Evolutionary conservation across 2,329 filamentous ascomycete species (phyloP).

Genomic region (Aspergillus arachidicola): DNA sequence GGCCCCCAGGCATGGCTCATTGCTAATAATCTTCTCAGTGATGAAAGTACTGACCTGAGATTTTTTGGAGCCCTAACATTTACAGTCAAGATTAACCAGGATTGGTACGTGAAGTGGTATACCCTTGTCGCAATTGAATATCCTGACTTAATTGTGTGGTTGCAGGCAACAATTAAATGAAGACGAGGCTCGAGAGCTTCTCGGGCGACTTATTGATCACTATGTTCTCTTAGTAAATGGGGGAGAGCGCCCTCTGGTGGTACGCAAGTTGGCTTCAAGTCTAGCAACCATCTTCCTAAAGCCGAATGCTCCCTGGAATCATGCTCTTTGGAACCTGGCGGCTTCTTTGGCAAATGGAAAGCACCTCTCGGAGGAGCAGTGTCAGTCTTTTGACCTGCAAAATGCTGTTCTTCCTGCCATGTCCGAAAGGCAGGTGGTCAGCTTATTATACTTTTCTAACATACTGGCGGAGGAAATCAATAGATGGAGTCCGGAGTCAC

Average conservation of each 20-base stretch:
- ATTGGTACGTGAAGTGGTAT: constrained; percentile 59
- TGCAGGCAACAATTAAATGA: constrained; percentile 41
- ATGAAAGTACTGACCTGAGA: constrained; percentile 72
- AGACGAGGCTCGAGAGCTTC: constrained; percentile 36
- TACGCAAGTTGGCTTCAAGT: constrained; percentile 51
- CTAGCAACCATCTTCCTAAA: constrained; percentile 49
- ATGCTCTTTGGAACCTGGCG: constrained; percentile 39
- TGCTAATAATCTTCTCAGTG: constrained; percentile 72
- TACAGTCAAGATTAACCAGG: constrained; percentile 92
- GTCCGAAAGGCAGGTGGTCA: constrained; percentile 36
- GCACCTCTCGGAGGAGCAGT: constrained; percentile 38
- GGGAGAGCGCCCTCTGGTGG: constrained; percentile 42
- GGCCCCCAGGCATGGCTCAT: constrained; percentile 83
- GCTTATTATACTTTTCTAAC: constrained; percentile 43
- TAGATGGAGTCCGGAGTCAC: constrained; percentile 25
- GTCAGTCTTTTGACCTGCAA: constrained; percentile 32
- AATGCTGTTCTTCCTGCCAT: constrained; percentile 39
- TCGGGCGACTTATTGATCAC: constrained; percentile 45
- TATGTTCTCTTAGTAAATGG: constrained; percentile 45
- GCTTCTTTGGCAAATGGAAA: constrained; percentile 42
- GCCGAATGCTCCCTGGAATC: constrained; percentile 41
- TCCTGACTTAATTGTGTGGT: neutral
- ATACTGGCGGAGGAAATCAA: constrained; percentile 45
- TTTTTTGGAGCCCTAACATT: constrained; percentile 94
- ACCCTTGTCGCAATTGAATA: neutral